These are phyloP conservation scores for Cyberlindnera maclurae DNA, from an alignment of 805 yeast species.

Conservation along the genomic window DNA sequence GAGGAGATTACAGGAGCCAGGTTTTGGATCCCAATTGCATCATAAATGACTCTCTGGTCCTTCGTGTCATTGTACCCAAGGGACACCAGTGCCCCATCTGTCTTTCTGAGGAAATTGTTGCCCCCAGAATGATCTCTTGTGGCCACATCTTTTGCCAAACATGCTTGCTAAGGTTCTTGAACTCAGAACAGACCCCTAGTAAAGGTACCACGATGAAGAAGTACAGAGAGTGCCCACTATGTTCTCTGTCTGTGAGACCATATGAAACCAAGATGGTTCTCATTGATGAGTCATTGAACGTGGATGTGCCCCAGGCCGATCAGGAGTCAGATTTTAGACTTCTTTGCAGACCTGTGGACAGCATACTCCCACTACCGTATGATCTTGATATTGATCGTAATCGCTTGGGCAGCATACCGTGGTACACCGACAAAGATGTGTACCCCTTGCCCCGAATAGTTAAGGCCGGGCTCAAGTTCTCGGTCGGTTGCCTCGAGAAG, in stretches of 20 bases:
- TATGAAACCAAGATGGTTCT: constrained; percentile 62
- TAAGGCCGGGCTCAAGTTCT: constrained; percentile 53
- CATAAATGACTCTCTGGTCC: constrained; percentile 50
- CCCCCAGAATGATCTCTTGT: constrained; percentile 92
- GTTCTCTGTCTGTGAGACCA: constrained; percentile 50
- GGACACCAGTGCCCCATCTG: constrained; percentile 90
- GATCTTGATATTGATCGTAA: constrained; percentile 34
- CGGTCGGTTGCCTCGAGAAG: constrained; percentile 43
- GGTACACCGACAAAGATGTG: constrained; percentile 34
- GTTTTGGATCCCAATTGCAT: constrained; percentile 70
- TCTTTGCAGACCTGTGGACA: constrained; percentile 47
- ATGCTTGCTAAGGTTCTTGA: constrained; percentile 69
- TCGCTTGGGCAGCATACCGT: constrained; percentile 46
- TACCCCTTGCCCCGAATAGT: constrained; percentile 58
- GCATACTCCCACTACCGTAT: constrained; percentile 42
- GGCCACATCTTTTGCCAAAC: constrained; percentile 88
- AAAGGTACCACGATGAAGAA: constrained; percentile 34
- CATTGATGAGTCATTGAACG: constrained; percentile 37
- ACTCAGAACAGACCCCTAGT: constrained; percentile 35
- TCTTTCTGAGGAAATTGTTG: constrained; percentile 71
- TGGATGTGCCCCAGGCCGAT: constrained; percentile 51
- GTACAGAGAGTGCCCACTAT: constrained; percentile 74
- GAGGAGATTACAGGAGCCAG: constrained; percentile 50
- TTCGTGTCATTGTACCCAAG: constrained; percentile 68
- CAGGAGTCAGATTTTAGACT: constrained; percentile 53